Evolutionary conservation across 345 rosid genomes (phyloP).

Genomic region (Trapa bicornis): DNA sequence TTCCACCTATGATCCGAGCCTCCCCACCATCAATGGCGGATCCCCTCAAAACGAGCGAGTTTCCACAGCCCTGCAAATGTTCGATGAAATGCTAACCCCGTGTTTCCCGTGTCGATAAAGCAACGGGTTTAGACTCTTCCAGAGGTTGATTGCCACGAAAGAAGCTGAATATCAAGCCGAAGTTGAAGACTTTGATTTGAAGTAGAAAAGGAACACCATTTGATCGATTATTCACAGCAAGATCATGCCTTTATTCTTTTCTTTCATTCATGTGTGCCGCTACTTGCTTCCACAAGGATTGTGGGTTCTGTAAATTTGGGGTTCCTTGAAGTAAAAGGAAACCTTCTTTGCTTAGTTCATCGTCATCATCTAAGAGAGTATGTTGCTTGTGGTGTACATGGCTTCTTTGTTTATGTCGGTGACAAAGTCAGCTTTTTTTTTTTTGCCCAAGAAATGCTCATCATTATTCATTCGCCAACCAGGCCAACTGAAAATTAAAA

Average conservation of each 20-base stretch:
- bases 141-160: background rate
- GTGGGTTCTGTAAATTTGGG: too few relatives aligned
- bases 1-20: background rate
- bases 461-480: too few relatives aligned
- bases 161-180: background rate
- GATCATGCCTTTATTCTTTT: constrained; percentile 5
- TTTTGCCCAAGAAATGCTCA: too few relatives aligned
- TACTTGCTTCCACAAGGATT: background rate
- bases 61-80: background rate
- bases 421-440: background rate
- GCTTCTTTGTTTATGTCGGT: constrained; percentile 16
- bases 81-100: too few relatives aligned
- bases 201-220: background rate
- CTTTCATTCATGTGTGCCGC: background rate
- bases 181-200: background rate
- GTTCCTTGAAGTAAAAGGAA: too few relatives aligned
- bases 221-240: background rate
- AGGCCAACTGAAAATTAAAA: too few relatives aligned
- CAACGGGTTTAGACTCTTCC: background rate
- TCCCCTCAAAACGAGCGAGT: too few relatives aligned
- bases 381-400: background rate
- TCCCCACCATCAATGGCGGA: too few relatives aligned
- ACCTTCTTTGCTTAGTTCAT: too few relatives aligned
- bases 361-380: too few relatives aligned
- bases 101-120: background rate